phyloP scores from a whole-genome alignment of 306 rosid species.

The Sindora glabra region DNA sequence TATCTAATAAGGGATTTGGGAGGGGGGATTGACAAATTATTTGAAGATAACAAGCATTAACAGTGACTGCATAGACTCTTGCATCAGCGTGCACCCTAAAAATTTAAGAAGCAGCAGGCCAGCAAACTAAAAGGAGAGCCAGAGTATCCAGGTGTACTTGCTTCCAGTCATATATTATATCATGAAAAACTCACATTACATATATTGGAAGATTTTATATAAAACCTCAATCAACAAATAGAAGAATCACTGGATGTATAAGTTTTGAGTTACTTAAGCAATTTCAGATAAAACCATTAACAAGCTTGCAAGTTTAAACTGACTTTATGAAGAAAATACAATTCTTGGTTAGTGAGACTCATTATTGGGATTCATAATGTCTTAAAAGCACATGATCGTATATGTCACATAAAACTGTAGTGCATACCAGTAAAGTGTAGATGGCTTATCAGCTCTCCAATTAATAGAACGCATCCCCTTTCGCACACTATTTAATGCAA shows the following conservation, averaged over 20 bases:
- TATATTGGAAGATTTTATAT: too few species aligned
- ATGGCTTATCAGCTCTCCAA: slow-evolving; percentile 93
- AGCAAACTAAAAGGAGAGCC: too few species aligned
- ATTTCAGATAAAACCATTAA: not conserved
- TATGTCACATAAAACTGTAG: slow-evolving; percentile 10
- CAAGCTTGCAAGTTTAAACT: not conserved
- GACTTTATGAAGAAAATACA: not conserved
- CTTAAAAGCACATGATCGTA: not conserved
- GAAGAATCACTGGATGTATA: not conserved
- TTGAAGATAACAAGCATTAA: too few species aligned
- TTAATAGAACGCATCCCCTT: slow-evolving; percentile 90
- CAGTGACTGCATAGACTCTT: not conserved
- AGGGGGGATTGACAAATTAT: not conserved
- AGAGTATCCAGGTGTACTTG: not conserved
- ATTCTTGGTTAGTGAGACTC: not conserved
- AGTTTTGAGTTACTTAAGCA: not conserved
- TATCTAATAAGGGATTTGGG: not conserved
- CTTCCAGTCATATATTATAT: not conserved
- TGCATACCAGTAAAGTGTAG: slow-evolving; percentile 77
- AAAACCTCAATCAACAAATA: not conserved
- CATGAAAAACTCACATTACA: not conserved
- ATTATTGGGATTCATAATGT: not conserved
- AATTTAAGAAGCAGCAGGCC: too few species aligned
- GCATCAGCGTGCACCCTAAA: not conserved
- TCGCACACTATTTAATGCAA: slow-evolving; percentile 79